Percentiles rank a stretch among this genome's conserved stretches.
These are phyloP conservation scores for Malania oleifera DNA, from an alignment of 164 flowering plant genomes.

Conservation along the genomic window DNA sequence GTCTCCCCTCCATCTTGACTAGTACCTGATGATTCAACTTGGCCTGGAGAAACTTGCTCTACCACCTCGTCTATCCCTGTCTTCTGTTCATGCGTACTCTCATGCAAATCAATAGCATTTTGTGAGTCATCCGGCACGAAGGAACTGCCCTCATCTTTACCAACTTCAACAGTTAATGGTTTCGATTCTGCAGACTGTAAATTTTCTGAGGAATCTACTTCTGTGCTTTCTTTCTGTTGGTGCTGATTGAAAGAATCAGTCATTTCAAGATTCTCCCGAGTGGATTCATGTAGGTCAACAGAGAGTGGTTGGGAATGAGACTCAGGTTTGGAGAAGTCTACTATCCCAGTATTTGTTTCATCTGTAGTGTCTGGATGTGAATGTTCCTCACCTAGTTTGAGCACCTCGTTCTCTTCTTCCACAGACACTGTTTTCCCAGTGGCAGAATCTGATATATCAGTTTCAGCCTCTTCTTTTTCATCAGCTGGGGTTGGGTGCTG, in stretches of 20 bases:
- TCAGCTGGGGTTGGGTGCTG: constrained; percentile 18
- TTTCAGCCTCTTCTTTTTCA: constrained; percentile 23
- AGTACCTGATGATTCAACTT: constrained; percentile 23
- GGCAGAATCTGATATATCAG: constrained; percentile 18
- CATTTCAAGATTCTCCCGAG: constrained; percentile 22
- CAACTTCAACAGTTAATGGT: constrained; percentile 17
- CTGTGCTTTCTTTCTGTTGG: constrained; percentile 25
- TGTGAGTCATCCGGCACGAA: constrained; percentile 21
- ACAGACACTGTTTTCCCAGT: constrained; percentile 21
- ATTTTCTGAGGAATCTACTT: constrained; percentile 22
- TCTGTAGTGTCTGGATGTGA: constrained; percentile 21
- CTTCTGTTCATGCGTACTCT: constrained; percentile 24
- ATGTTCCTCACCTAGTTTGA: constrained; percentile 19
- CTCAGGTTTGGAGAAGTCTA: constrained; percentile 24
- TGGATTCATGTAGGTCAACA: constrained; percentile 24
- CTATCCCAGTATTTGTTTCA: constrained; percentile 12
- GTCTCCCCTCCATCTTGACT: constrained; percentile 19
- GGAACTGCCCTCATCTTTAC: constrained; percentile 17
- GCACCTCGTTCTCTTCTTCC: constrained; percentile 33
- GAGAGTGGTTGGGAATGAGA: constrained; percentile 18
- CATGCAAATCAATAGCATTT: constrained; percentile 19
- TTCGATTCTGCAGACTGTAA: constrained; percentile 27
- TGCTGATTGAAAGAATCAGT: constrained; percentile 16
- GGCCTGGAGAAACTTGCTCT: constrained; percentile 21
- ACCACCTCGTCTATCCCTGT: constrained; percentile 21